phyloP scores from a whole-genome alignment of 2,329 filamentous ascomycete genomes.

The Aspergillus tubingensis region DNA sequence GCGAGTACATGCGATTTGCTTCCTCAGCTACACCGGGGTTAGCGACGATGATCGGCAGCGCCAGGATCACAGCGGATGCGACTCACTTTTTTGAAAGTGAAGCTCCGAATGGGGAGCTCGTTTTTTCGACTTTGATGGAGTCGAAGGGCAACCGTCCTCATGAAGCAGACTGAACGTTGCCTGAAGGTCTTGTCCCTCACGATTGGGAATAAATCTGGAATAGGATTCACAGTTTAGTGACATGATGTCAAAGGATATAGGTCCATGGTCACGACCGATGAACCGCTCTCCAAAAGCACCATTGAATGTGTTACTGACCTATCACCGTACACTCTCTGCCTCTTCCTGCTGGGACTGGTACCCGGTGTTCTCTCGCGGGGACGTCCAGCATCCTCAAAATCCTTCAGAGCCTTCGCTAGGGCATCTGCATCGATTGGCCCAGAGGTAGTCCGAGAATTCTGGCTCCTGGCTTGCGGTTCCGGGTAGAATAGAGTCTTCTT shows the following conservation, averaged over 20 bases:
- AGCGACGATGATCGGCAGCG: conserved; percentile 14
- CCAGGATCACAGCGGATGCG: conserved; percentile 8
- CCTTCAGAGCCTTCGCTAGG: conserved; percentile 62
- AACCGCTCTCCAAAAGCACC: neutral
- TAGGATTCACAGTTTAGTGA: conserved; percentile 17
- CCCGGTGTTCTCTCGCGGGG: conserved; percentile 63
- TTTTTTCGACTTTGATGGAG: conserved; percentile 81
- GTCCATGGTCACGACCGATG: neutral
- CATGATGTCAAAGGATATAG: neutral
- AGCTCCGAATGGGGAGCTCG: conserved; percentile 85
- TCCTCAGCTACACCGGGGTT: conserved; percentile 67
- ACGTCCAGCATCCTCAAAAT: conserved; percentile 62
- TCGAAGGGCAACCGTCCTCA: conserved; percentile 90
- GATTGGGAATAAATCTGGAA: conserved; percentile 87
- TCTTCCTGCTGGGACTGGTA: conserved; percentile 68
- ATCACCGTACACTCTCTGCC: conserved; percentile 66
- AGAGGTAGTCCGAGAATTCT: conserved; percentile 37
- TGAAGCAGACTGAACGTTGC: conserved; percentile 90
- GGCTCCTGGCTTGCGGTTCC: conserved; percentile 28
- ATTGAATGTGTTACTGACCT: conserved; percentile 49
- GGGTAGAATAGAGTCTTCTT: conserved; percentile 49
- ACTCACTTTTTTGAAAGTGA: conserved; percentile 87
- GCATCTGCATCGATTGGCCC: conserved; percentile 62
- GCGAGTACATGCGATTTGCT: conserved; percentile 90
- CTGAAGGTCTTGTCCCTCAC: conserved; percentile 88